Conservation (phyloP, 495 filamentous ascomycete species). For the Diplogelasinospora grovesii region DNA sequence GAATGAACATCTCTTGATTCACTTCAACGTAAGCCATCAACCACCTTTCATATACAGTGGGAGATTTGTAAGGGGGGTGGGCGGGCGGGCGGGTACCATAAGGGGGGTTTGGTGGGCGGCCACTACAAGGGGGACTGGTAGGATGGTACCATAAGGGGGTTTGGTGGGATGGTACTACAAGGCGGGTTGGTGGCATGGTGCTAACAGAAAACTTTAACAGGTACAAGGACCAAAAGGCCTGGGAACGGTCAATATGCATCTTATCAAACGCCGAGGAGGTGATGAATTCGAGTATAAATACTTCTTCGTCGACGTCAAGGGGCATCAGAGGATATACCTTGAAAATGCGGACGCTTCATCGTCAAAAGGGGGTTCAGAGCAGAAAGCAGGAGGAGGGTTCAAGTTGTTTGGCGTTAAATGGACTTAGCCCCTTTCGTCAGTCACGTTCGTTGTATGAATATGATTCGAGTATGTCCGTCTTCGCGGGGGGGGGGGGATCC, state of each 20-base stretch:
- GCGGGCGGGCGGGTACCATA: no score
- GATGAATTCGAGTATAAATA: constrained; percentile 73
- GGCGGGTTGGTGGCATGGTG: constrained; percentile 1
- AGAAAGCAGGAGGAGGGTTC: constrained; percentile 44
- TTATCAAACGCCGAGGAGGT: constrained; percentile 55
- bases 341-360: constrained; percentile 45
- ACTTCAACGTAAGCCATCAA: constrained; percentile 83
- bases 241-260: constrained; percentile 70
- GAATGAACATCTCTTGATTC: constrained; percentile 76
- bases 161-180: no score
- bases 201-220: constrained; percentile 40
- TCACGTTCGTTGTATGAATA: no score
- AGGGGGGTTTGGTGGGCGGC: no score
- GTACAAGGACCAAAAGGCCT: constrained; percentile 74
- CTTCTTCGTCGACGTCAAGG: constrained; percentile 68
- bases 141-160: no score
- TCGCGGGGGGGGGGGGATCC: no score
- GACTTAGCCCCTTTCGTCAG: no score
- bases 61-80: no score
- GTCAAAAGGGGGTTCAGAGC: constrained; percentile 24
- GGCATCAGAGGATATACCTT: constrained; percentile 54
- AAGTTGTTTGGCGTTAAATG: constrained; percentile 61
- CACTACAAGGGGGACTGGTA: no score
- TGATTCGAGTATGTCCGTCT: no score
- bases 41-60: no score